Conservation (phyloP, 2,329 filamentous ascomycete species). For the Pseudogymnoascus sp. region DNA sequence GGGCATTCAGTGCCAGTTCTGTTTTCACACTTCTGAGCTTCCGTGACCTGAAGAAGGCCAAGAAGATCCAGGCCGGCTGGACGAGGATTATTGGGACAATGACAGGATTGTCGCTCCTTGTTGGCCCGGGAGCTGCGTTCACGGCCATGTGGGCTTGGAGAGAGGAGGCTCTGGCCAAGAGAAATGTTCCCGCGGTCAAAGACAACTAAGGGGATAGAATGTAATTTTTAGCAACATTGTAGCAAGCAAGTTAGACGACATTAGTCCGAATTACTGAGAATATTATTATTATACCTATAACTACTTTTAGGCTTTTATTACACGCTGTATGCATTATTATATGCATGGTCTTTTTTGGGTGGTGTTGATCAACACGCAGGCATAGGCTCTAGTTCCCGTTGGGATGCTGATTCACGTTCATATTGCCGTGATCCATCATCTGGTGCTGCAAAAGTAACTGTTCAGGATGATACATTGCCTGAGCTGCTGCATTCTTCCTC, state of each 20-base stretch:
- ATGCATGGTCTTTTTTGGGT: no score
- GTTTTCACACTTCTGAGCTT: slow-evolving; percentile 29
- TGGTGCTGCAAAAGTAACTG: background rate
- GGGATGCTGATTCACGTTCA: background rate
- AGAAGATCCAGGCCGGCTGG: slow-evolving; percentile 25
- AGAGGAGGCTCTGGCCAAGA: slow-evolving; percentile 27
- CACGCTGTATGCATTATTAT: no score
- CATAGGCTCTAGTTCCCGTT: background rate
- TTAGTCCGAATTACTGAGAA: background rate
- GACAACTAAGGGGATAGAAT: slow-evolving; percentile 13
- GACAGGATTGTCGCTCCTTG: slow-evolving; percentile 16
- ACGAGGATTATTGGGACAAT: slow-evolving; percentile 18
- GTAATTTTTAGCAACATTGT: background rate
- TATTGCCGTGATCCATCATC: background rate
- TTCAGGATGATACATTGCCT: background rate
- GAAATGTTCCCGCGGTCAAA: background rate
- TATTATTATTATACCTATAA: background rate
- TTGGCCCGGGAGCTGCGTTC: slow-evolving; percentile 27
- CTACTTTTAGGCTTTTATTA: no score
- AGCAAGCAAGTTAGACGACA: background rate
- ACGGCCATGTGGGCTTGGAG: slow-evolving; percentile 29
- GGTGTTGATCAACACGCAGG: background rate
- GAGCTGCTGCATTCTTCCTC: background rate
- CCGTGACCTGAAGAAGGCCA: slow-evolving; percentile 27
- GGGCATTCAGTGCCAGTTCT: slow-evolving; percentile 18